Evolutionary conservation across 2,329 filamentous ascomycete species (phyloP).

Genomic region (Trichoderma lentiforme): DNA sequence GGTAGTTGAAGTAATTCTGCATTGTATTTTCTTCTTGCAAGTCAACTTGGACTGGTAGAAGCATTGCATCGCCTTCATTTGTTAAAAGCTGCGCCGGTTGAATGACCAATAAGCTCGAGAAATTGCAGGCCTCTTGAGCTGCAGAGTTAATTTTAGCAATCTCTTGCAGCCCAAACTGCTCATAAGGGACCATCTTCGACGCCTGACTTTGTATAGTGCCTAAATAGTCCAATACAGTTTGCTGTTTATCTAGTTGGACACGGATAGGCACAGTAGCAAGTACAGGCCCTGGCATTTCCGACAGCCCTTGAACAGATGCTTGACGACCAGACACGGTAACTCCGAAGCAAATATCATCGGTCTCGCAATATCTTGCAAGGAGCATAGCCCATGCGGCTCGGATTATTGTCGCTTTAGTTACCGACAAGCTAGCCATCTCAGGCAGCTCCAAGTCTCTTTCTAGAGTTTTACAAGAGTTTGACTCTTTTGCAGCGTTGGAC

Average conservation of each 20-base stretch:
- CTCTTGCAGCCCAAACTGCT: slow-evolving; percentile 22
- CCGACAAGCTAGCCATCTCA: not conserved
- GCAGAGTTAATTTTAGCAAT: not conserved
- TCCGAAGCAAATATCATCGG: slow-evolving; percentile 24
- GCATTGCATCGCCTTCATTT: not conserved
- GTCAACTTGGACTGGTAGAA: not conserved
- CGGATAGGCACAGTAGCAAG: slow-evolving; percentile 21
- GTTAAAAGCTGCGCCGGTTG: not conserved
- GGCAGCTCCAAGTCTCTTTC: not conserved
- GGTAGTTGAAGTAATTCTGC: not conserved
- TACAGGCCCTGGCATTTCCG: slow-evolving; percentile 15
- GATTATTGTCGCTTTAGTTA: slow-evolving; percentile 20
- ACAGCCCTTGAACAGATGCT: slow-evolving; percentile 5
- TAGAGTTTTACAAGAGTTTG: not conserved
- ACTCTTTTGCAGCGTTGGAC: not conserved
- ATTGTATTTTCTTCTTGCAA: not conserved
- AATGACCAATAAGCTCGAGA: not conserved
- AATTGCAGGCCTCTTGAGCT: not conserved
- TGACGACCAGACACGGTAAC: slow-evolving; percentile 22
- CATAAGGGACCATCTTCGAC: slow-evolving; percentile 21
- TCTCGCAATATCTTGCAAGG: slow-evolving; percentile 19
- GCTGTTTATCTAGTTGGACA: slow-evolving; percentile 8
- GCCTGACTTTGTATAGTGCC: slow-evolving; percentile 19
- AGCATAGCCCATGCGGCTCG: slow-evolving; percentile 24
- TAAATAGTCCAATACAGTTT: not conserved